Evolutionary conservation across 2,329 filamentous ascomycete species (phyloP).

Genomic region (Aspergillus fischeri): DNA sequence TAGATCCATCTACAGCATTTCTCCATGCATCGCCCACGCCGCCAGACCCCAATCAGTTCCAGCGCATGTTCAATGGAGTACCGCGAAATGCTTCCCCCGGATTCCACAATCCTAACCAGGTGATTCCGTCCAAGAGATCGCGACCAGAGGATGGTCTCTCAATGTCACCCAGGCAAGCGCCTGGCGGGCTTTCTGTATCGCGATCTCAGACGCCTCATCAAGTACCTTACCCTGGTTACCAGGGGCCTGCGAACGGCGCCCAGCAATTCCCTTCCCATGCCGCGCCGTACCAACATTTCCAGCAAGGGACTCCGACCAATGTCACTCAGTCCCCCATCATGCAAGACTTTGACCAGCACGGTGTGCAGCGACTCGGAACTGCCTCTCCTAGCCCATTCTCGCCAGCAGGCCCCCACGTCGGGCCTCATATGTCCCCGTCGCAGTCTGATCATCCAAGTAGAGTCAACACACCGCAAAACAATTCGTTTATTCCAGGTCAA

Average conservation of each 20-base stretch:
- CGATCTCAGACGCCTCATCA: conserved; percentile 91
- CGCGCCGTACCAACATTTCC: conserved; percentile 74
- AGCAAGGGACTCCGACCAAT: conserved; percentile 73
- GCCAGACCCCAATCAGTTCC: conserved; percentile 51
- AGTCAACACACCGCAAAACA: conserved; percentile 67
- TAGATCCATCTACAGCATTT: conserved; percentile 47
- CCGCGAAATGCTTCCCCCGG: conserved; percentile 79
- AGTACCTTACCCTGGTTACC: conserved; percentile 67
- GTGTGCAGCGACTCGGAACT: conserved; percentile 78
- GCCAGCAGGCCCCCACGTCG: conserved; percentile 68
- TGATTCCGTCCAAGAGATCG: conserved; percentile 86
- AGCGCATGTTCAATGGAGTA: conserved; percentile 73
- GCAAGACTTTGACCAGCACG: conserved; percentile 63
- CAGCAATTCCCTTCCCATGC: conserved; percentile 59
- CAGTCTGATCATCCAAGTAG: conserved; percentile 68
- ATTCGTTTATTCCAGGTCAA: conserved; percentile 58
- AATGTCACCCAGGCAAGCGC: conserved; percentile 73
- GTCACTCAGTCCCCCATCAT: conserved; percentile 92
- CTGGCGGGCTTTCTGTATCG: conserved; percentile 71
- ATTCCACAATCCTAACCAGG: conserved; percentile 72
- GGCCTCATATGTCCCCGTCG: conserved; percentile 68
- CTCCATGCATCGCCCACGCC: conserved; percentile 43
- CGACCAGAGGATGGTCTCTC: conserved; percentile 81
- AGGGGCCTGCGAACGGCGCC: conserved; percentile 58
- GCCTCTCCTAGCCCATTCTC: conserved; percentile 90